Conservation (phyloP, 108 stramenopile species). For the Skeletonema potamos region DNA sequence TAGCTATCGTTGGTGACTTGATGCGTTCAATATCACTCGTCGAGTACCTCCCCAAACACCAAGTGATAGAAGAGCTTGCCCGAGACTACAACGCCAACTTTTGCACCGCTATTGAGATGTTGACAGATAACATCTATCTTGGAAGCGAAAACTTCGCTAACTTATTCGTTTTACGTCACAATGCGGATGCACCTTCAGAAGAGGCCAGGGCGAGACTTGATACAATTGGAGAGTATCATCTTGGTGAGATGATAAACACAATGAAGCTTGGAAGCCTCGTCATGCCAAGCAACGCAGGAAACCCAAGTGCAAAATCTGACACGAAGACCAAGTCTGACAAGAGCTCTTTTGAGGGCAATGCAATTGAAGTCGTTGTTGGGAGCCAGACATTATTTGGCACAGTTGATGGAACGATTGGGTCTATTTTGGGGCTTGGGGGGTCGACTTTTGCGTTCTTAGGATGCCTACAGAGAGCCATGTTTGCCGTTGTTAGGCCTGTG, state of each 20-base stretch:
- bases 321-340: slow-evolving; percentile 10
- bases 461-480: slow-evolving; percentile 79
- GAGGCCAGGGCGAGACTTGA: slow-evolving; percentile 86
- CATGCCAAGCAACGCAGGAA: slow-evolving; percentile 66
- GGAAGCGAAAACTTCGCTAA: slow-evolving; percentile 94
- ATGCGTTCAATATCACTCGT: slow-evolving; percentile 94
- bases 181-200: slow-evolving; percentile 80
- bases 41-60: slow-evolving; percentile 78
- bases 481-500: slow-evolving; percentile 65
- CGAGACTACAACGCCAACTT: slow-evolving; percentile 95
- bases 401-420: slow-evolving; percentile 92
- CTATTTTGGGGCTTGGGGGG: slow-evolving; percentile 83
- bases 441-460: slow-evolving; percentile 84
- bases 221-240: slow-evolving; percentile 90
- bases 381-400: slow-evolving; percentile 94
- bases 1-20: slow-evolving; percentile 96
- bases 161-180: slow-evolving; percentile 87
- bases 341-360: slow-evolving; percentile 27
- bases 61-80: slow-evolving; percentile 89
- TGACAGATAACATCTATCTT: slow-evolving; percentile 89
- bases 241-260: slow-evolving; percentile 96
- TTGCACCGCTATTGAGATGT: slow-evolving; percentile 93
- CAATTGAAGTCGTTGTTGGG: slow-evolving; percentile 63
- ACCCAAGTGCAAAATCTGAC: slow-evolving; percentile 13
- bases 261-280: slow-evolving; percentile 90